phyloP scores from a whole-genome alignment of 2,329 filamentous ascomycete genomes.

The Botryotinia calthae region DNA sequence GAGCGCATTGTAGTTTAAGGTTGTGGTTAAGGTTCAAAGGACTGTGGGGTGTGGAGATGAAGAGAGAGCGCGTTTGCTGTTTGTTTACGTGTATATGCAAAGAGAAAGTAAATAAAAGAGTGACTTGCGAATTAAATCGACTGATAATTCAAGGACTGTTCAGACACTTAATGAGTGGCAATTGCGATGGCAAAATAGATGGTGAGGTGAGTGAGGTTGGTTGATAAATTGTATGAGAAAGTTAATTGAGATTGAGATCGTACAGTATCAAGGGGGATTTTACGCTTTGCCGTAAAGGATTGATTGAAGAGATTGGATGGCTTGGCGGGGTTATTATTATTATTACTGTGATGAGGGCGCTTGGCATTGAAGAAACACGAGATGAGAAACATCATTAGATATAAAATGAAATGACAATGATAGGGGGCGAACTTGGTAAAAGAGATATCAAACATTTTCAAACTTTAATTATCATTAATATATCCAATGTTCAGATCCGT shows the following conservation, averaged over 20 bases:
- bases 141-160: background rate
- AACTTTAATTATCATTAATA: constrained; percentile 5
- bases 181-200: background rate
- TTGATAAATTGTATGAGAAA: constrained; percentile 6
- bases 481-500: background rate
- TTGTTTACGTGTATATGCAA: constrained; percentile 3
- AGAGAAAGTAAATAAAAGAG: background rate
- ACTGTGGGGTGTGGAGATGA: constrained; percentile 10
- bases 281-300: constrained; percentile 10
- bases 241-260: background rate
- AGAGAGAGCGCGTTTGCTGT: background rate
- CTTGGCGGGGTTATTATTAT: constrained; percentile 14
- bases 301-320: constrained; percentile 8
- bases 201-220: background rate
- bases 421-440: background rate
- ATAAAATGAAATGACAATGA: background rate
- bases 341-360: background rate
- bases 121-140: background rate
- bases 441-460: background rate
- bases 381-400: background rate
- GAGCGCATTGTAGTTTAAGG: constrained; percentile 18
- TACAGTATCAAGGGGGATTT: constrained; percentile 5
- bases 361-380: constrained; percentile 12
- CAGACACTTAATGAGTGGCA: constrained; percentile 4
- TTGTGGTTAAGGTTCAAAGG: constrained; percentile 16